These are phyloP conservation scores for Spinacia oleracea DNA, from an alignment of 179 eudicot species.

Conservation along the genomic window DNA sequence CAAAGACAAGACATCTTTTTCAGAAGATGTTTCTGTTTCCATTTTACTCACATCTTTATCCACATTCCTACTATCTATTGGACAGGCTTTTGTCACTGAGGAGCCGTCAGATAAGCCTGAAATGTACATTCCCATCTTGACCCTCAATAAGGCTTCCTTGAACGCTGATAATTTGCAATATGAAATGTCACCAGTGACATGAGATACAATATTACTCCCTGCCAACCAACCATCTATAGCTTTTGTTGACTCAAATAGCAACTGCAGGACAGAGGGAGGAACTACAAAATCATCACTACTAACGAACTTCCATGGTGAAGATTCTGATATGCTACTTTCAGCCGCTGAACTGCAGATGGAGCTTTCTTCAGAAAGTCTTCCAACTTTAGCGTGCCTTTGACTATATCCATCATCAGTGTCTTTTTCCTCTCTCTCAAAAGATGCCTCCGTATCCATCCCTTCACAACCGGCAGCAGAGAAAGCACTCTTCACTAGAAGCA, in stretches of 20 bases:
- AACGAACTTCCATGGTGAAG: conserved; percentile 33
- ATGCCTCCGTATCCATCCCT: conserved; percentile 39
- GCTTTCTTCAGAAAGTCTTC: conserved; percentile 80
- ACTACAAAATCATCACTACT: conserved; percentile 25
- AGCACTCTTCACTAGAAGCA: conserved; percentile 73
- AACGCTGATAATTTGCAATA: conserved; percentile 46
- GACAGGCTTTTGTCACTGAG: conserved; percentile 25
- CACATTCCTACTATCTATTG: conserved; percentile 32
- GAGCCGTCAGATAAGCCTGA: conserved; percentile 37
- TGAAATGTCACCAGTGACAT: conserved; percentile 36
- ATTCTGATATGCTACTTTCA: conserved; percentile 37
- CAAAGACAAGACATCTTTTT: conserved; percentile 48
- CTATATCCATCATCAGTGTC: conserved; percentile 56
- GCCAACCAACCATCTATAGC: conserved; percentile 74
- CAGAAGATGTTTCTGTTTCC: conserved; percentile 52
- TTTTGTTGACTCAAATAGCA: conserved; percentile 68
- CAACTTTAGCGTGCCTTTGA: conserved; percentile 84
- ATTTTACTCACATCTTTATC: conserved; percentile 40
- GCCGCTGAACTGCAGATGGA: conserved; percentile 56
- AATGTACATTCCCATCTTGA: conserved; percentile 51
- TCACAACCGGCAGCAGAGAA: conserved; percentile 48
- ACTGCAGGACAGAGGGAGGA: conserved; percentile 49
- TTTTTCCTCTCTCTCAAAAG: conserved; percentile 30
- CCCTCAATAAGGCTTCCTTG: conserved; percentile 55
- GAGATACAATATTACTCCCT: conserved; percentile 44